Evolutionary conservation across 257 asterid species (phyloP).

Genomic region (Henckelia pumila): DNA sequence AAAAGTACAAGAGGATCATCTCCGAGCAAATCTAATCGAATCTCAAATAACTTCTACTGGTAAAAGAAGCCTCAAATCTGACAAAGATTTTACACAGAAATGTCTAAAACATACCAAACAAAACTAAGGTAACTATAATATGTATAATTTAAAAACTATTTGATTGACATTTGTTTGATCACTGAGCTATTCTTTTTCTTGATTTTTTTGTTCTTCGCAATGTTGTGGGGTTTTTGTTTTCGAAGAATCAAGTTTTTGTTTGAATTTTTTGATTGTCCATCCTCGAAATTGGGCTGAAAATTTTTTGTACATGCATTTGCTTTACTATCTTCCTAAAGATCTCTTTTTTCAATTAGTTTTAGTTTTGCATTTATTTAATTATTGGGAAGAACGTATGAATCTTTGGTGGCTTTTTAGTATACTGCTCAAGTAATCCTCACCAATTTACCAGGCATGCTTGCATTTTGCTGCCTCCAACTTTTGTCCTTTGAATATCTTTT

Average conservation of each 20-base stretch:
- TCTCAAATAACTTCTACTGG: too few relatives aligned
- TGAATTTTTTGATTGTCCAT: not conserved
- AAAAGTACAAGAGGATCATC: too few relatives aligned
- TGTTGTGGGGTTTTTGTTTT: too few relatives aligned
- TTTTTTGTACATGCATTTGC: not conserved
- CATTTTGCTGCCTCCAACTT: not conserved
- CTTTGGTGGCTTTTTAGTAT: not conserved
- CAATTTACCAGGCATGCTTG: not conserved
- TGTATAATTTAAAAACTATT: too few relatives aligned
- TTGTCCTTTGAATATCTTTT: not conserved
- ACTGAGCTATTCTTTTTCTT: too few relatives aligned
- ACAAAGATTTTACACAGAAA: too few relatives aligned
- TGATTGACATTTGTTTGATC: too few relatives aligned
- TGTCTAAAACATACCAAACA: too few relatives aligned
- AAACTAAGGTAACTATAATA: too few relatives aligned
- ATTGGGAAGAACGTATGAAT: not conserved
- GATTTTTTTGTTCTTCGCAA: too few relatives aligned
- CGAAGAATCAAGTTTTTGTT: not conserved
- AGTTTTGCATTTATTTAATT: not conserved
- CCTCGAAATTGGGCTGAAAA: not conserved
- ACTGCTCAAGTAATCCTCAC: not conserved
- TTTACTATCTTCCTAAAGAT: not conserved
- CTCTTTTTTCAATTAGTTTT: not conserved
- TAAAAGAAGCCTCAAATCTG: too few relatives aligned
- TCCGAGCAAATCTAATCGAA: too few relatives aligned